Evolutionary conservation across 306 rosid genomes (phyloP), one percentile per base, ranked within the genome.

Genomic region (Medicago ruthenica): DNA sequence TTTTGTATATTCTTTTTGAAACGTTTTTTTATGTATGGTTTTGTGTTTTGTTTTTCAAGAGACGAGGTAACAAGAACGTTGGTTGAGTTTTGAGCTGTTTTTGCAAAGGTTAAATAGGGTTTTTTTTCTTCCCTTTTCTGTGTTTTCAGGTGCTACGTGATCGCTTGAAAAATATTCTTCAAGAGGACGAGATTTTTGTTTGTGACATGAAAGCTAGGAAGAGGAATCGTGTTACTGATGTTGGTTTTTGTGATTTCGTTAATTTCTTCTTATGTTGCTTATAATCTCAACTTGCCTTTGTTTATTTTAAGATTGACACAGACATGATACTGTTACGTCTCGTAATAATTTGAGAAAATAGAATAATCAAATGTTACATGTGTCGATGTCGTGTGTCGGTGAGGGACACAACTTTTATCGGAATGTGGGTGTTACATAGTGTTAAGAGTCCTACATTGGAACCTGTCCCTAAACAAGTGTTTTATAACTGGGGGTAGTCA

Each of bases 91-190:
- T 16, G 40, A 62, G 27, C 53, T 44, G 24, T 27, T 1, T 68
- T 68, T 75, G 42, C 47, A 3, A 21, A 68, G 37, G 72, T 48
- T 18, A 17, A 61, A 11, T 4, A 37, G 10, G 42, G 11, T 31
- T 50, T 11, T 17, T 18, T n/a, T 34, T 3, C 27, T 24, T 1
- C 40, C 31, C 31, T 27, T 36, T 76, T 65, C 42, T 54, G 39
- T 62, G 15, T 54, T 76, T 75, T 81, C 68, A 76, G 84, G 78
- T 76, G 67, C 37, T 71, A 6, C n/a, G 20, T 22, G 37, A 41
- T 75, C 53, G 40, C 18, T 57, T 40, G 47, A 41, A 55, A 51
- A 45, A 7, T 76, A 40, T 7, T 69, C 11, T 6, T 62, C 15
- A 15, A 5, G 45, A 7, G 62, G 53, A 18, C n/a, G 16, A 12